Conservation (phyloP, 1,139 yeast genomes). For the Groenewaldozyma sp. region DNA sequence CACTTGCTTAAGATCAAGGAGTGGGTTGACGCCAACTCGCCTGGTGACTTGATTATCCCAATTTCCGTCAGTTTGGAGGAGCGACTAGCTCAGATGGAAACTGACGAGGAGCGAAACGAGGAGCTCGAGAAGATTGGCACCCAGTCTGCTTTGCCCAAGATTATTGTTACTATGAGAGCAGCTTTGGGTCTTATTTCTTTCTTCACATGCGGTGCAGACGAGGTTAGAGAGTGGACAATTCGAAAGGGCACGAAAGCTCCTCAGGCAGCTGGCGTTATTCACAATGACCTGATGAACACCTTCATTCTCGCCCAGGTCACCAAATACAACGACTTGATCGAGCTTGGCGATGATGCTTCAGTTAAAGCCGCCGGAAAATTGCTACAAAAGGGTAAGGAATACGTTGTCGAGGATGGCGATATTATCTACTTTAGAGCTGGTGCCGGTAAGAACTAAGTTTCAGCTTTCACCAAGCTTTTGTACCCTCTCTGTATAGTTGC, state of each 20-base stretch:
- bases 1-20: constrained; percentile 82
- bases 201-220: constrained; percentile 86
- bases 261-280: constrained; percentile 91
- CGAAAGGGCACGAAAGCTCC: constrained; percentile 74
- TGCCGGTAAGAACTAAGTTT: constrained; percentile 69
- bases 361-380: constrained; percentile 94
- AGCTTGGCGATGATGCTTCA: constrained; percentile 81
- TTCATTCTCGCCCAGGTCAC: constrained; percentile 82
- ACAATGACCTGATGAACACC: constrained; percentile 76
- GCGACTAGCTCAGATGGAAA: constrained; percentile 77
- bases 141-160: constrained; percentile 74
- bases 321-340: constrained; percentile 63
- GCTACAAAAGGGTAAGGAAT: constrained; percentile 91
- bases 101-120: constrained; percentile 85
- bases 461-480: neutral
- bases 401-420: constrained; percentile 88
- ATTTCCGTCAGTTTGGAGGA: constrained; percentile 90
- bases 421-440: constrained; percentile 92
- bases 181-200: constrained; percentile 68
- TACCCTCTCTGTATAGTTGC: constrained; percentile 10
- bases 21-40: constrained; percentile 92
- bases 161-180: constrained; percentile 58
- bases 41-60: constrained; percentile 93
- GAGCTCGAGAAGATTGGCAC: constrained; percentile 86
- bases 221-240: constrained; percentile 89